Base-by-base conservation (phyloP, 2,329 filamentous ascomycete species). In the Colletotrichum tropicicola region DNA sequence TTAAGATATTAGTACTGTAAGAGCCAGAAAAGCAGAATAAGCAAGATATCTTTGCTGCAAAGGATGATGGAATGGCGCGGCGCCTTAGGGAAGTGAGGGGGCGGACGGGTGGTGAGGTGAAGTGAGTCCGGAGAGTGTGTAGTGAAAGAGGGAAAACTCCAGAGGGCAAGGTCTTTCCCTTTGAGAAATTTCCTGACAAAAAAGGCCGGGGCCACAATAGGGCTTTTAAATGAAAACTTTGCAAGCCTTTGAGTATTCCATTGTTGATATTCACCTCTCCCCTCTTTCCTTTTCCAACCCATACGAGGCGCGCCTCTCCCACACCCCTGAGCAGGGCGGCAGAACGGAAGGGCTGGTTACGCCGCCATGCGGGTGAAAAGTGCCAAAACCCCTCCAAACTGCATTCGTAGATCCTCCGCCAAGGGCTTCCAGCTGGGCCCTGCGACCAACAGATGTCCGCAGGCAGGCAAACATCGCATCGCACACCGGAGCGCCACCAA, bases 401-500 rank as follows among this genome's bases (percentile, higher is more conserved):
- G 44, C 30, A 48, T 27, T n/a, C 44, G 15, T 35, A 25, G 6
- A 10, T 25, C n/a, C 30, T n/a, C 23, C 30, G 28, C 23, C 54
- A 48, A 48, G 30, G 4, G 30, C 13, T 10, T n/a, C 12, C 9
- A 13, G 7, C 39, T 7, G 10, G 23, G n/a, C 12, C 32, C 6
- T 13, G n/a, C 13, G 5, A 19, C 27, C 52, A 35, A 45, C 52
- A 21, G 41, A 44, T 39, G 4, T 13, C 15, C 32, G 27, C 28
- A 27, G 43, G 21, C 28, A 48, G n/a, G 54, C 54, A 57, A 57
- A 48, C 54, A 57, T 37, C 15, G 28, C 39, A 35, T 28, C 41
- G 17, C 21, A 37, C 12, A 28, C 21, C 2, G 10, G n/a, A 28
- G 28, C 43, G 15, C 54, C 43, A 48, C 30, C 19, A 57, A 23